phyloP scores from a whole-genome alignment of 495 filamentous ascomycete species.

The Collariella sp. region DNA sequence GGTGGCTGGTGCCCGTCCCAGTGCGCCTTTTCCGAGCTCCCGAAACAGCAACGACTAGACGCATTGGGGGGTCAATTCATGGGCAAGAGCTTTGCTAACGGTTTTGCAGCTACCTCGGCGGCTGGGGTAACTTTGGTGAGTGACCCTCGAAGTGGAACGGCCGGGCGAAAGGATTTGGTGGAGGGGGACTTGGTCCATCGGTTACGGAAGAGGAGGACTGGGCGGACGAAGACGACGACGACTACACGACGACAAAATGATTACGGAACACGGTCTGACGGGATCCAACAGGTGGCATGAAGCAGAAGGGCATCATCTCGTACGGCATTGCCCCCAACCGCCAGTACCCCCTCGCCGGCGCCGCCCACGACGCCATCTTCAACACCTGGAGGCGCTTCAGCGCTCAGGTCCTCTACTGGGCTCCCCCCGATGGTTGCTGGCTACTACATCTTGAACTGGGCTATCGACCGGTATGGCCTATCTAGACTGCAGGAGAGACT shows the following conservation, averaged over 20 bases:
- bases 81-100: conserved; percentile 19
- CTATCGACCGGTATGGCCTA: conserved; percentile 63
- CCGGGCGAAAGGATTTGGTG: background rate
- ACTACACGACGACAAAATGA: background rate
- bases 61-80: background rate
- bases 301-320: conserved; percentile 49
- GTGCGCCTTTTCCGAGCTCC: conserved; percentile 14
- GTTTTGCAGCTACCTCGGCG: conserved; percentile 64
- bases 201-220: background rate
- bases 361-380: conserved; percentile 50
- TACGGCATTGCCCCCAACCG: conserved; percentile 47
- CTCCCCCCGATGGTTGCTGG: conserved; percentile 66
- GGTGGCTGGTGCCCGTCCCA: background rate
- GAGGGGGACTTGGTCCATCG: background rate
- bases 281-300: conserved; percentile 32
- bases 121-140: conserved; percentile 82
- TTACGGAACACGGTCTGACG: conserved; percentile 13
- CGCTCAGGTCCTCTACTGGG: conserved; percentile 70
- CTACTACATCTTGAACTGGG: conserved; percentile 80
- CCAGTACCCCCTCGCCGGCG: conserved; percentile 49
- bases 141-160: conserved; percentile 14
- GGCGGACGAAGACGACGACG: background rate
- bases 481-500: background rate
- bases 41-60: conserved; percentile 1
- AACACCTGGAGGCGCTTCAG: conserved; percentile 53